Evolutionary conservation across 75 land plant genomes (phyloP), one percentile per base, ranked within the genome.

Genomic region (Pinus albicaulis): DNA sequence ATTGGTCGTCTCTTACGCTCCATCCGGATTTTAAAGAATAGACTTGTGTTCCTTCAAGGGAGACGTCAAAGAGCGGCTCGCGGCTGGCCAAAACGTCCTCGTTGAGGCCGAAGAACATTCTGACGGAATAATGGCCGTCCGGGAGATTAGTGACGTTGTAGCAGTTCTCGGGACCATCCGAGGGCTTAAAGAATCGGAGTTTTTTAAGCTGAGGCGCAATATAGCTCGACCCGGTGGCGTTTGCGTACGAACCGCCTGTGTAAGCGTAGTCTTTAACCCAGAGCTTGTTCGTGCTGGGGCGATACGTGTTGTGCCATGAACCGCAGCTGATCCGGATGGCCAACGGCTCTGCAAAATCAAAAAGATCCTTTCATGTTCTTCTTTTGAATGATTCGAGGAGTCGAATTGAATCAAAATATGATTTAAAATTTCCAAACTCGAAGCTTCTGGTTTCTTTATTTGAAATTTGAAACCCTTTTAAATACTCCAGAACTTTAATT

Each of bases 261-360:
- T 86, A 97, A 14, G 86, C 93, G 59, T 80, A 89, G 77, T 97
- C 99, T 82, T 85, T 90, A 34, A 44, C 77, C 99, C 99, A 97
- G 0, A 79, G 79, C 16, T 81, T 74, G 71, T 86, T 85, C n/a
- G 89, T 78, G 13, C 84, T 87, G 10, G 85, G 72, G 2, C 89
- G 82, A 12, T 65, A 71, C 4, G 86, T 82, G 74, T 93, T 84
- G 44, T 83, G 63, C 24, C 88, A 84, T 16, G 97, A 76, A 61
- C 99, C 99, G 80, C 99, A 97, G 80, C 92, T 93, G 69, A 97
- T 91, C 13, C 98, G 92, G 61, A 92, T 65, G 0, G 78, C 90
- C 81, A 80, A 81, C 44, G 99, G 99, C 7, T 74, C 99, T 97
- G 86, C 19, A 78, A 36, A 72, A 48, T 12, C 53, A 48, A 48